These are phyloP conservation scores for Trichoderma koningii DNA, from an alignment of 2,329 filamentous ascomycete species.

Conservation along the genomic window DNA sequence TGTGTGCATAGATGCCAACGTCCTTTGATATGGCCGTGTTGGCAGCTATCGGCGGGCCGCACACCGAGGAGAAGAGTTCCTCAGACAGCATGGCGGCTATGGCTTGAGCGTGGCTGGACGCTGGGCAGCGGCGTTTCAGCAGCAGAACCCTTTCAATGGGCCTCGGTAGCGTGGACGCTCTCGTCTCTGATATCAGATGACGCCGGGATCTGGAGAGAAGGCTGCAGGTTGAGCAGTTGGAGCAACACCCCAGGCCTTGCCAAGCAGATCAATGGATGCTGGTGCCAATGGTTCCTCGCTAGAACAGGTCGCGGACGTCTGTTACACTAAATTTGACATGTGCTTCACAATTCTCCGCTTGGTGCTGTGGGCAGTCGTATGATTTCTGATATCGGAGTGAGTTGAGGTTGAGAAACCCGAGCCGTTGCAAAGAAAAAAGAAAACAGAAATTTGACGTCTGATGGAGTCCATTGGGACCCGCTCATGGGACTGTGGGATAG, in stretches of 20 bases:
- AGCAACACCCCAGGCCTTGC: background rate
- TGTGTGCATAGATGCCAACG: conserved; percentile 83
- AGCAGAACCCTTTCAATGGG: background rate
- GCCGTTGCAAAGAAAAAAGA: background rate
- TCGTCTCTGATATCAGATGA: conserved; percentile 1
- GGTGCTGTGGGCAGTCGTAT: conserved; percentile 4
- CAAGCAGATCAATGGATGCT: background rate
- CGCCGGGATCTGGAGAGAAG: background rate
- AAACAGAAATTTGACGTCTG: conserved; percentile 22
- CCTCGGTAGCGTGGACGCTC: background rate
- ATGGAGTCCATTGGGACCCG: conserved; percentile 14
- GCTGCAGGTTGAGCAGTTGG: background rate
- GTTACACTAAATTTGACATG: background rate
- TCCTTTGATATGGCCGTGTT: conserved; percentile 71
- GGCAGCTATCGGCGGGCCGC: conserved; percentile 59
- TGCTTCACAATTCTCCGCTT: background rate
- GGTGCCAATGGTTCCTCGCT: conserved; percentile 12
- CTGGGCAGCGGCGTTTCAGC: background rate
- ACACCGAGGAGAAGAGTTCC: conserved; percentile 60
- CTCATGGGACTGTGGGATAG: background rate
- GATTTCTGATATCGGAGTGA: background rate
- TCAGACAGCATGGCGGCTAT: conserved; percentile 56
- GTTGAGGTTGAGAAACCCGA: background rate
- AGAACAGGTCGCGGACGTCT: background rate
- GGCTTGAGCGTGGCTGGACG: background rate